These are phyloP conservation scores for Arthrobotrys megalospora DNA, from an alignment of 2,329 filamentous ascomycete species.

Conservation along the genomic window DNA sequence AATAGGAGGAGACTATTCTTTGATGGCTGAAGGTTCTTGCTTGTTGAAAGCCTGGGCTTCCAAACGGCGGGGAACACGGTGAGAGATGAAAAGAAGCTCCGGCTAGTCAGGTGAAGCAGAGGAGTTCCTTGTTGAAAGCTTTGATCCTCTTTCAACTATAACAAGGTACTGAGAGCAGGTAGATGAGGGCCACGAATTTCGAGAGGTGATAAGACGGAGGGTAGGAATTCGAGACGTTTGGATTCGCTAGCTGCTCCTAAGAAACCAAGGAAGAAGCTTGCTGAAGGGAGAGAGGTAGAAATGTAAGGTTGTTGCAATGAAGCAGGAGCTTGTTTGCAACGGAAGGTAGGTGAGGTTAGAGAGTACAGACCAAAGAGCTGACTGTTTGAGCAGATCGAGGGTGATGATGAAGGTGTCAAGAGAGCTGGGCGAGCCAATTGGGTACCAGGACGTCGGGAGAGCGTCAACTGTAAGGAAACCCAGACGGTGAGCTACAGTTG, in stretches of 20 bases:
- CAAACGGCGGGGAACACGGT: too few species aligned
- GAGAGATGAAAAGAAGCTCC: too few species aligned
- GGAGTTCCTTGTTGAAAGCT: background rate
- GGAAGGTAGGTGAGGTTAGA: background rate
- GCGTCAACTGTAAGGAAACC: background rate
- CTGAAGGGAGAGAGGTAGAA: background rate
- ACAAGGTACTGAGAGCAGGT: background rate
- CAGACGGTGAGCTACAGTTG: background rate
- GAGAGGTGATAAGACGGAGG: background rate
- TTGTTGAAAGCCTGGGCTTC: too few species aligned
- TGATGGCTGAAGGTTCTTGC: too few species aligned
- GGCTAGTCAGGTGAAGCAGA: too few species aligned
- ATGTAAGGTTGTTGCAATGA: background rate
- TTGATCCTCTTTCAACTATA: too few species aligned
- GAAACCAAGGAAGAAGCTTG: background rate
- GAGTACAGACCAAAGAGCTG: conserved; percentile 13
- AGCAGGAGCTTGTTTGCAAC: conserved; percentile 3
- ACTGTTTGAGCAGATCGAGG: background rate
- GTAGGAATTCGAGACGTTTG: background rate
- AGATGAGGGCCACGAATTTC: background rate
- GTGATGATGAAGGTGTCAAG: background rate
- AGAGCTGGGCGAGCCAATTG: background rate
- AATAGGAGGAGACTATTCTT: too few species aligned
- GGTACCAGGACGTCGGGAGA: background rate
- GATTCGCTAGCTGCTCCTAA: background rate